Base-by-base conservation (phyloP, 306 rosid species). In the Quillaja saponaria region DNA sequence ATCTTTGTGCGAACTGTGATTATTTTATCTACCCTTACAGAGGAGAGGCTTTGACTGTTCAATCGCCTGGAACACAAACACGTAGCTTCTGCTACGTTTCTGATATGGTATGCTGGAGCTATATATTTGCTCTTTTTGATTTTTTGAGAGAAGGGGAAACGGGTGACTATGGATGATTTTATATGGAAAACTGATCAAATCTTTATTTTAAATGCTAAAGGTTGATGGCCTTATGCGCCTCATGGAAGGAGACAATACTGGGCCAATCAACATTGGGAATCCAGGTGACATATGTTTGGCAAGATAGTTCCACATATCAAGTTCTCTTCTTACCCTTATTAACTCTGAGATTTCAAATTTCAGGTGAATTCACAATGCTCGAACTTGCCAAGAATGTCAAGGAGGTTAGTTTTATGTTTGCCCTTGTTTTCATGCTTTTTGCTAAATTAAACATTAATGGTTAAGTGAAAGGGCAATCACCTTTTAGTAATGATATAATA, bases 361-460 rank as follows among this genome's bases (percentile, higher is more conserved):
- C 80, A 89, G 98, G 96, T 76, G 96, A 92, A 84, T 92, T 92
- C 69, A 92, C 98, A 64, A 83, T 92, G 95, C 72, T 79, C 1
- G 98, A 92, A 77, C 96, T 92, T 42, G 98, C 98, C 4, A 86
- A 92, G 80, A 88, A 84, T 0, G 95, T 92, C 63, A 92, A 92
- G 82, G 96, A 92, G 96, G 98, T 86, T 1, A 71, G 80, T n/a
- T n/a, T n/a, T n/a, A n/a, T n/a, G n/a, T n/a, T n/a, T n/a, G n/a
- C n/a, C n/a, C n/a, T n/a, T n/a, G n/a, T n/a, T 69, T 31, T 49
- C 40, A 74, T 33, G 46, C 65, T 33, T 14, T 58, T 63, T 37
- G 40, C 33, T 28, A 16, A 64, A 49, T 14, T 7, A 17, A 20
- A 13, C 19, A n/a, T n/a, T n/a, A n/a, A n/a, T n/a, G n/a, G 49